Conservation (phyloP, 768 basidiomycete species). For the Lactarius pseudohatsudake region DNA sequence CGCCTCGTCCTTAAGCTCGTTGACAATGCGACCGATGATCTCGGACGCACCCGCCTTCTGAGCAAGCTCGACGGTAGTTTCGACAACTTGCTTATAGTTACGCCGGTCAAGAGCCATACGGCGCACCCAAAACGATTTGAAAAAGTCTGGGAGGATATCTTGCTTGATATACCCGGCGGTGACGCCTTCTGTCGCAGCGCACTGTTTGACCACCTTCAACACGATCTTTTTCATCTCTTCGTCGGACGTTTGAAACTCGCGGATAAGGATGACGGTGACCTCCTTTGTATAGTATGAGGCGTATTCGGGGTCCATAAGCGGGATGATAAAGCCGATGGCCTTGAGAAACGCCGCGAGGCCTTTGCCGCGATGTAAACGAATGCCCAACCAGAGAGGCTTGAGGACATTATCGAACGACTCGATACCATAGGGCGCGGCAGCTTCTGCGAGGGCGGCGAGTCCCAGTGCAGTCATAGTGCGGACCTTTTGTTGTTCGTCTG, state of each 20-base stretch:
- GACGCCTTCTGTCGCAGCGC: slow-evolving; percentile 97
- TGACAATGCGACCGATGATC: slow-evolving; percentile 85
- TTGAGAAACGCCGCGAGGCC: slow-evolving; percentile 94
- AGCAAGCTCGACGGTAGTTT: slow-evolving; percentile 97
- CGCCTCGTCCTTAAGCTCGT: slow-evolving; percentile 88
- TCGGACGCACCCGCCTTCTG: slow-evolving; percentile 96
- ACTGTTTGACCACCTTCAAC: slow-evolving; percentile 97
- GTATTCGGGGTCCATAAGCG: slow-evolving; percentile 99
- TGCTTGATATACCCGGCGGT: slow-evolving; percentile 94
- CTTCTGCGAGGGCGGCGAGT: slow-evolving; percentile 93
- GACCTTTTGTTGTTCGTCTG: slow-evolving; percentile 96
- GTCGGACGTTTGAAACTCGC: slow-evolving; percentile 98
- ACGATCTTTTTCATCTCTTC: slow-evolving; percentile 99
- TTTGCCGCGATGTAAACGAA: slow-evolving; percentile 92
- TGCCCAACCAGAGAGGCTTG: slow-evolving; percentile 92
- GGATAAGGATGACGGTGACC: slow-evolving; percentile 93
- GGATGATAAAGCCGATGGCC: slow-evolving; percentile 99
- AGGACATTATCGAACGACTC: slow-evolving; percentile 98
- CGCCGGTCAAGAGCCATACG: slow-evolving; percentile 96
- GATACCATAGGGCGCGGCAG: slow-evolving; percentile 97
- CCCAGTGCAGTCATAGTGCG: slow-evolving; percentile 93
- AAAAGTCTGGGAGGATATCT: slow-evolving; percentile 98
- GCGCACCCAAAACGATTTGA: slow-evolving; percentile 98
- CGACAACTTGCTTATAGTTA: slow-evolving; percentile 96
- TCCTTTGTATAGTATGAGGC: slow-evolving; percentile 99